Percentiles rank a stretch among this genome's conserved stretches.
phyloP scores from a whole-genome alignment of 202 grass and related monocot species.

The Panicum hallii region DNA sequence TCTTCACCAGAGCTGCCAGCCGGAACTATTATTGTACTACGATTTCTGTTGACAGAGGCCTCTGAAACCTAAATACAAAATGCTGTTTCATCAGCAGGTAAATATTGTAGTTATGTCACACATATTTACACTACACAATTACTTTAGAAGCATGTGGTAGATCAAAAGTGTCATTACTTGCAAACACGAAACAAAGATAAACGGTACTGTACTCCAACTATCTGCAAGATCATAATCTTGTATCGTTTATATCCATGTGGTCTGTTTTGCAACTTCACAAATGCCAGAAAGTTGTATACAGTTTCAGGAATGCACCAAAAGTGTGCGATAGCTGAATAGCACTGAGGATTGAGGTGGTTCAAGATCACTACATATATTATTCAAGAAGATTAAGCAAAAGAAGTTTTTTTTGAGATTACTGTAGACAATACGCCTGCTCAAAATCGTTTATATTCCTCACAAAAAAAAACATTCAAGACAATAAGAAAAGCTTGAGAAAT shows the following conservation, averaged over 20 bases:
- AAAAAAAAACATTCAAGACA: background rate
- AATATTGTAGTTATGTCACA: slow-evolving; percentile 8
- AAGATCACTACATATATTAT: background rate
- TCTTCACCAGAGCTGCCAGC: slow-evolving; percentile 92
- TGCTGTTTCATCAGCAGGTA: background rate
- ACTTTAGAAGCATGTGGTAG: slow-evolving; percentile 8
- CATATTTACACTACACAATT: slow-evolving; percentile 9
- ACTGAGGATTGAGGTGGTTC: background rate
- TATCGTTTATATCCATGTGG: background rate
- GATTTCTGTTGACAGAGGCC: slow-evolving; percentile 93
- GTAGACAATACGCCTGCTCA: background rate
- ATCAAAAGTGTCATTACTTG: background rate
- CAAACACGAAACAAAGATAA: slow-evolving; percentile 13
- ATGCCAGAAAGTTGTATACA: background rate
- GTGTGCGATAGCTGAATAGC: background rate
- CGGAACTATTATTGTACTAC: slow-evolving; percentile 89
- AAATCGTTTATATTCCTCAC: background rate
- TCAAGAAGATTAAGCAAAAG: background rate
- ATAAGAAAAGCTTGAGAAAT: slow-evolving; percentile 9
- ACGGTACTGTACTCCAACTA: background rate
- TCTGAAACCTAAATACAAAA: slow-evolving; percentile 72
- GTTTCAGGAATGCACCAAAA: slow-evolving; percentile 1
- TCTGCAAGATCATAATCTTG: background rate
- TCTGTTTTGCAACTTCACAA: slow-evolving; percentile 22
- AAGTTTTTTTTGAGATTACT: background rate